phyloP scores from a whole-genome alignment of 1,284 basidiomycete species.

The Malassezia japonica region DNA sequence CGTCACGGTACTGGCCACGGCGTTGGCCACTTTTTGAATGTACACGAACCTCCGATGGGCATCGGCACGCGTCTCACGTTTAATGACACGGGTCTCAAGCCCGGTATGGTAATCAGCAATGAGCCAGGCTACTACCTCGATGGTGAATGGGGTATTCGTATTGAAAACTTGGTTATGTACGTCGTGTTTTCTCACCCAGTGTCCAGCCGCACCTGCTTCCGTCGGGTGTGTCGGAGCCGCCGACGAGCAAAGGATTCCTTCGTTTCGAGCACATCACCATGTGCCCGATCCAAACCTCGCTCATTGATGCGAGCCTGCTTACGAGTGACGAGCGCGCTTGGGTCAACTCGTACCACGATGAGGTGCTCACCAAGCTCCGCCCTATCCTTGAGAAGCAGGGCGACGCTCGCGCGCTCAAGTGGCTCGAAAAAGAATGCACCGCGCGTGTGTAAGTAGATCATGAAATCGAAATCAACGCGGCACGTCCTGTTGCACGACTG shows the following conservation, averaged over 20 bases:
- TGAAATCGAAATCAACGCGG: background rate
- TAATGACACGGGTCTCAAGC: constrained; percentile 44
- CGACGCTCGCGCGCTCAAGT: constrained; percentile 64
- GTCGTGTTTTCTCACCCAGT: background rate
- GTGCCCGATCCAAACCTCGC: constrained; percentile 72
- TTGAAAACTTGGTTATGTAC: constrained; percentile 59
- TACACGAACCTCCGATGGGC: constrained; percentile 46
- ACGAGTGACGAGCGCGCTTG: constrained; percentile 63
- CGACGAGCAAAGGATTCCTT: constrained; percentile 29
- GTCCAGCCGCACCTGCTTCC: constrained; percentile 11
- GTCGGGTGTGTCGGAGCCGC: constrained; percentile 17
- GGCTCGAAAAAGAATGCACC: constrained; percentile 62
- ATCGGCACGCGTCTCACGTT: constrained; percentile 42
- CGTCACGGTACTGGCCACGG: constrained; percentile 49
- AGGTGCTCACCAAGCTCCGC: constrained; percentile 65
- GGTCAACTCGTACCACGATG: constrained; percentile 76
- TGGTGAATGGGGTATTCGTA: constrained; percentile 81
- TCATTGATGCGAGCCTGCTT: constrained; percentile 64
- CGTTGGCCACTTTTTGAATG: constrained; percentile 41
- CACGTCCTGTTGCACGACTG: too few relatives aligned
- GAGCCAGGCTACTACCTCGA: constrained; percentile 88
- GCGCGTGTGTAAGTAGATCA: constrained; percentile 6
- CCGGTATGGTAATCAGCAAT: constrained; percentile 45
- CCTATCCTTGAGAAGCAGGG: constrained; percentile 59
- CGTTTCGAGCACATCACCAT: constrained; percentile 32